Evolutionary conservation across 2,329 filamentous ascomycete species (phyloP).

Genomic region (Sporothrix euskadiensis): DNA sequence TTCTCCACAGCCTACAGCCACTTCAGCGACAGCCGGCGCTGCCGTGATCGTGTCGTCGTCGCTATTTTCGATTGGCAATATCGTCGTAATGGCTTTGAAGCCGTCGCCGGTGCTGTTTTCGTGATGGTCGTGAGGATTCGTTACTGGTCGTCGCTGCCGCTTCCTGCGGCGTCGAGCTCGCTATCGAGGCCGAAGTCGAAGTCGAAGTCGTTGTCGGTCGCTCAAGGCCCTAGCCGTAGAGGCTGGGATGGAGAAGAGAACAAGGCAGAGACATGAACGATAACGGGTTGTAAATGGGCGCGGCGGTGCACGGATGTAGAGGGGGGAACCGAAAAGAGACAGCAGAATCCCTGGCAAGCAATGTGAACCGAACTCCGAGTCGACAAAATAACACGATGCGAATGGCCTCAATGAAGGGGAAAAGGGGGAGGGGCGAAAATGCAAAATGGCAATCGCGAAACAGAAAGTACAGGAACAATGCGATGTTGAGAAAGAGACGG

Average conservation of each 20-base stretch:
- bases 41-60: conserved; percentile 8
- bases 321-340: neutral
- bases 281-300: neutral
- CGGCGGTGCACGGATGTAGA: neutral
- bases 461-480: neutral
- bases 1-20: neutral
- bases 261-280: conserved; percentile 29
- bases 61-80: neutral
- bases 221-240: conserved; percentile 33
- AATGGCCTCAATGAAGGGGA: neutral
- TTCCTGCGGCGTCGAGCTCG: conserved; percentile 31
- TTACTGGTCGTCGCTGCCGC: neutral
- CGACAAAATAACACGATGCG: neutral
- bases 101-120: neutral
- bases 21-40: neutral
- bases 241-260: conserved; percentile 31
- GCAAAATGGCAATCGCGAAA: neutral
- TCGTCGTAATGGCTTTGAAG: neutral
- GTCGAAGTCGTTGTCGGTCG: neutral
- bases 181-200: conserved; percentile 14
- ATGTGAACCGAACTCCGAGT: neutral
- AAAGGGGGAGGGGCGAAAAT: neutral
- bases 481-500: neutral
- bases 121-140: neutral
- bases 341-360: conserved; percentile 1